Evolutionary conservation across 805 yeast genomes (phyloP), one percentile per base, ranked within the genome.

Genomic region (Nakazawaea laoshanensis): DNA sequence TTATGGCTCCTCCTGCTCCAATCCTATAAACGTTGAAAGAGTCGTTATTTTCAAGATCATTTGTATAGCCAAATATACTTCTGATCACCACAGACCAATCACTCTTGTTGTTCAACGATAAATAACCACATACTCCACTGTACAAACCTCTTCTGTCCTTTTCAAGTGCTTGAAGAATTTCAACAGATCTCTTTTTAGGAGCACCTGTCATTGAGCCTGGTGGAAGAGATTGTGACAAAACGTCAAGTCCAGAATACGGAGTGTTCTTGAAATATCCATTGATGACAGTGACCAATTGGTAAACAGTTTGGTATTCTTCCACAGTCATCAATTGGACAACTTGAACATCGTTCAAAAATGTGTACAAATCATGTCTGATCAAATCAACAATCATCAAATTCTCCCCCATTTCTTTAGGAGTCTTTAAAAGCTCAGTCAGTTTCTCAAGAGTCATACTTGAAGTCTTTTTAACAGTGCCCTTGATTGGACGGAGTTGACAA

Each of bases 151-250:
- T 56, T 46, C 97, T 68, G 11, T 57, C 66, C 8, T 54, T 44
- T 45, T 81, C 92, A 5, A 81, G 52, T 1, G 52, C 49, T 39
- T 78, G 82, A 19, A 92, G 61, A 4, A 94, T 53, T 52, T 89
- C 92, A 5, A 92, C 94, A 0, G 96, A 85, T 38, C 95, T 68
- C 45, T 79, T 82, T 59, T 92, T 92, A 2, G 99, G 99, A 0
- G 99, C 99, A 3, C 99, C 99, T 0, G 99, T 92, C 99, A 92
- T 92, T 1, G 97, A 89, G 0, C 99, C 99, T 0, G 99, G 96
- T 3, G 99, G 98, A 22, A 94, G 60, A 0, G 95, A 75, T 38
- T 74, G 74, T 14, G 74, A 69, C 9, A 92, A 63, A 3, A 89
- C 61, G 50, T 92, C 97, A 16, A 88, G 59, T 0, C 97, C 98